Conservation (phyloP, 768 basidiomycete genomes). For the Boletus reticuloceps region DNA sequence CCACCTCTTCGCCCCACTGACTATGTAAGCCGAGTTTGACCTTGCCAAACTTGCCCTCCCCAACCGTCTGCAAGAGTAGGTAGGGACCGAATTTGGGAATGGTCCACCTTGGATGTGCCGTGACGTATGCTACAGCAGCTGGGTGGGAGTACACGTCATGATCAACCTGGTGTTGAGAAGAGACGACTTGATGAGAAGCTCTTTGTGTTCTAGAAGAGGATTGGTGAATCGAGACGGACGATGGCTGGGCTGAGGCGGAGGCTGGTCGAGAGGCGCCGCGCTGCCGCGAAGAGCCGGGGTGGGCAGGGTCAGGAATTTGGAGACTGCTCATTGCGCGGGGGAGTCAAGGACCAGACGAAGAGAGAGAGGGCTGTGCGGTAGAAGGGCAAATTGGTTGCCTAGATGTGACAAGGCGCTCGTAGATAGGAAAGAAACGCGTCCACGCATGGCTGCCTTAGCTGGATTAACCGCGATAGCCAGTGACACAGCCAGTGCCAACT, state of each 20-base stretch:
- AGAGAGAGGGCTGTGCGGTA: too few relatives aligned
- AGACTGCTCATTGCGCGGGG: conserved; percentile 31
- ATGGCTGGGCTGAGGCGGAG: conserved; percentile 56
- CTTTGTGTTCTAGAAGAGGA: conserved; percentile 55
- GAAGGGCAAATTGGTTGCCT: not conserved
- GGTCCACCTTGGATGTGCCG: conserved; percentile 78
- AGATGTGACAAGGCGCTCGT: conserved; percentile 1
- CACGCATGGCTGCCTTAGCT: too few relatives aligned
- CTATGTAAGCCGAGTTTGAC: conserved; percentile 96
- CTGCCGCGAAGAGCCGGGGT: conserved; percentile 46
- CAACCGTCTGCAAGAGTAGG: conserved; percentile 90
- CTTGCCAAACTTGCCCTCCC: conserved; percentile 98
- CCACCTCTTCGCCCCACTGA: conserved; percentile 97
- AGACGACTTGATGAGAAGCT: conserved; percentile 70
- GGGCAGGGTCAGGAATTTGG: conserved; percentile 44
- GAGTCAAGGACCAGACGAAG: not conserved
- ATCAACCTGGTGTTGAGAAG: conserved; percentile 48
- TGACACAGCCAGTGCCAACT: not conserved
- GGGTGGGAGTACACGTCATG: conserved; percentile 81
- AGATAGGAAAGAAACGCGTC: conserved; percentile 23
- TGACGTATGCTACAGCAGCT: conserved; percentile 77
- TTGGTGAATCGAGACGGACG: conserved; percentile 42
- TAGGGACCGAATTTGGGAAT: conserved; percentile 97
- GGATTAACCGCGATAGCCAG: not conserved
- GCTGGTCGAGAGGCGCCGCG: conserved; percentile 45